A percentile compares a stretch with the other conserved stretches of the same genome.
These are phyloP conservation scores for Cucumis melo DNA, from an alignment of 306 rosid species.

Conservation along the genomic window DNA sequence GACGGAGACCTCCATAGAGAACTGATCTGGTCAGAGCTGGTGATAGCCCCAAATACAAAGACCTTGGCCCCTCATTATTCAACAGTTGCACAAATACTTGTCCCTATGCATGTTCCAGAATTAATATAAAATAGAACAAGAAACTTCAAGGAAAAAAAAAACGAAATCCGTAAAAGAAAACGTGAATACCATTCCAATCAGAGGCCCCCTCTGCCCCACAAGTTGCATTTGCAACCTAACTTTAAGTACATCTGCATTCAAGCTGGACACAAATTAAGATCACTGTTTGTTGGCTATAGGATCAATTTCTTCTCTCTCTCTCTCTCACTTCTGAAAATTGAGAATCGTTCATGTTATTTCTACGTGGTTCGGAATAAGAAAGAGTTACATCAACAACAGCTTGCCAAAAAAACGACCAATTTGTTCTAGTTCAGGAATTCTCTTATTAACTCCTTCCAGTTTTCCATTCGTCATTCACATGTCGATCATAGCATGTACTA, in stretches of 20 bases:
- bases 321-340: background rate
- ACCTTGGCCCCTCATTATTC: conserved; percentile 74
- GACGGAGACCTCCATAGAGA: conserved; percentile 88
- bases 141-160: background rate
- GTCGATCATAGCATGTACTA: background rate
- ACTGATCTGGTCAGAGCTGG: conserved; percentile 87
- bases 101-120: conserved; percentile 40
- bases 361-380: background rate
- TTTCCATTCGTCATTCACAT: background rate
- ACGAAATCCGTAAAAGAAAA: background rate
- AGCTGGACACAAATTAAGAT: conserved; percentile 11
- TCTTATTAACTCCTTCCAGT: background rate
- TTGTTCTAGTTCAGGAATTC: background rate
- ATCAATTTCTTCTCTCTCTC: background rate
- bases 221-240: conserved; percentile 99
- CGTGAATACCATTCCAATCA: conserved; percentile 67
- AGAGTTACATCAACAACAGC: background rate
- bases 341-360: background rate
- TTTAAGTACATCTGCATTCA: conserved; percentile 78
- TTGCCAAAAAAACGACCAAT: background rate
- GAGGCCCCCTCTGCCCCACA: conserved; percentile 85
- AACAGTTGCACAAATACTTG: conserved; percentile 36
- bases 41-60: conserved; percentile 73
- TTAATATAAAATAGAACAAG: conserved; percentile 8
- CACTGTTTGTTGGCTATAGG: conserved; percentile 2